A percentile compares a stretch with the other conserved stretches of the same genome.
Conservation (phyloP, 331 rosid genomes). For the Rosa hybrid region DNA sequence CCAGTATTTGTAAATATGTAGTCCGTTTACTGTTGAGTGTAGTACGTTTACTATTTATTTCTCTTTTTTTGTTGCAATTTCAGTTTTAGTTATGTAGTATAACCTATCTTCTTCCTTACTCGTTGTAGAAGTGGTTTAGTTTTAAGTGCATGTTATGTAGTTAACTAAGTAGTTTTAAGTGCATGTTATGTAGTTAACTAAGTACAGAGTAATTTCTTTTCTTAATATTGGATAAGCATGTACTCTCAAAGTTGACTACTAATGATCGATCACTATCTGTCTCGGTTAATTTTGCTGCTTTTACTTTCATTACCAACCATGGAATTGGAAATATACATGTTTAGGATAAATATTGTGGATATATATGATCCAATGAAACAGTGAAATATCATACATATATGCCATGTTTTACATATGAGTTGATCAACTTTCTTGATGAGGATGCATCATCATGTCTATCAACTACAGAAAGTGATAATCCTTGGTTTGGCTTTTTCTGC, state of each 20-base stretch:
- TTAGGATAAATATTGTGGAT: neutral
- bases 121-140: neutral
- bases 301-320: neutral
- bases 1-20: neutral
- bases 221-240: neutral
- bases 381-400: neutral
- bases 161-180: neutral
- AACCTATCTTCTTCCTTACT: neutral
- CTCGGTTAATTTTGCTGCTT: neutral
- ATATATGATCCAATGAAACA: neutral
- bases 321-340: neutral
- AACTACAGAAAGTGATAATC: neutral
- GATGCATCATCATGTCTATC: neutral
- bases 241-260: neutral
- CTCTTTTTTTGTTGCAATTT: neutral
- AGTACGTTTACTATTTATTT: neutral
- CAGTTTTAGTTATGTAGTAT: neutral
- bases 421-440: neutral
- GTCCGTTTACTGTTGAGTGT: neutral
- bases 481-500: neutral
- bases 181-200: no score
- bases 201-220: neutral
- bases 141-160: neutral
- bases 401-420: neutral
- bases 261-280: neutral